Conservation (phyloP, 257 asterid genomes). For the Solanum chmielewskii region DNA sequence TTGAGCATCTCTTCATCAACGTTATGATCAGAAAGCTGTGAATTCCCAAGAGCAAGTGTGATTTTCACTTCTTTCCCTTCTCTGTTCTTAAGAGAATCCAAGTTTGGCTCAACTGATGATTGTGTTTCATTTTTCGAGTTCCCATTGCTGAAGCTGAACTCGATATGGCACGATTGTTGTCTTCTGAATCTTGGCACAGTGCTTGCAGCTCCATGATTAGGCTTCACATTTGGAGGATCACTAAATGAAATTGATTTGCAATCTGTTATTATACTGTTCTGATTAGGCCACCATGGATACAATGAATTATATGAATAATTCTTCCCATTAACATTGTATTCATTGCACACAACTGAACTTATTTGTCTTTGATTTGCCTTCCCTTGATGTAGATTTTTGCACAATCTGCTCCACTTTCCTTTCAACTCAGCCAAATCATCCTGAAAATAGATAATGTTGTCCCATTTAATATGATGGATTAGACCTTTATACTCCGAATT, state of each 20-base stretch:
- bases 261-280: conserved; percentile 22
- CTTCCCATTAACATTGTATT: conserved; percentile 24
- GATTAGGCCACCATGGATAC: conserved; percentile 31
- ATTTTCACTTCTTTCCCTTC: conserved; percentile 56
- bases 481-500: background rate
- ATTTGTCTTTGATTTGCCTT: conserved; percentile 16
- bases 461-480: background rate
- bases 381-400: conserved; percentile 48
- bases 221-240: conserved; percentile 23
- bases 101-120: conserved; percentile 21
- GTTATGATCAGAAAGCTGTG: conserved; percentile 10
- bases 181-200: conserved; percentile 60
- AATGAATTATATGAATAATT: conserved; percentile 17
- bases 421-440: conserved; percentile 43
- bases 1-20: conserved; percentile 5
- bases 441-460: conserved; percentile 11
- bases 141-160: conserved; percentile 48
- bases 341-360: conserved; percentile 13
- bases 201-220: conserved; percentile 13
- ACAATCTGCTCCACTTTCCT: conserved; percentile 62
- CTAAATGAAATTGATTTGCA: conserved; percentile 39
- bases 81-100: conserved; percentile 42
- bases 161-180: conserved; percentile 69
- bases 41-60: conserved; percentile 63
- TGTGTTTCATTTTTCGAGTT: conserved; percentile 8